Percentiles rank a stretch among this genome's conserved stretches.
Conservation (phyloP, 2,329 filamentous ascomycete species). For the Curvularia sp. region DNA sequence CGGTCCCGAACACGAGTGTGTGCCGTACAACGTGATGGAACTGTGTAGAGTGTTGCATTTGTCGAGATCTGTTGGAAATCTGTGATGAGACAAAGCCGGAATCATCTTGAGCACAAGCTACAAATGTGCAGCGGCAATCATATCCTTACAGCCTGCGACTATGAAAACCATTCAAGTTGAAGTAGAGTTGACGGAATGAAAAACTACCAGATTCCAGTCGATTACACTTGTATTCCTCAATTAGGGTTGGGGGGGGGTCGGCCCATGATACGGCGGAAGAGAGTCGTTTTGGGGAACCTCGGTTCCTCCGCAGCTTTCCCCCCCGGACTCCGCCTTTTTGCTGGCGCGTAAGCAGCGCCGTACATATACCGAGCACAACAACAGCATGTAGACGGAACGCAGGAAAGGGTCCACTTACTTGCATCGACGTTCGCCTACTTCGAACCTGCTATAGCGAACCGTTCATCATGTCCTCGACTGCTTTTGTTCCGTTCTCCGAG, state of each 20-base stretch:
- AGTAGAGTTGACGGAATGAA: no score
- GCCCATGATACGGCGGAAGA: constrained; percentile 8
- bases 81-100: no score
- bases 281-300: constrained; percentile 5
- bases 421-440: background rate
- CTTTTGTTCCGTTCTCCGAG: constrained; percentile 71
- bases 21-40: background rate
- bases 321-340: constrained; percentile 15
- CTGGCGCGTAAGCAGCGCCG: background rate
- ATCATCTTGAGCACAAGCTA: no score
- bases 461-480: constrained; percentile 39
- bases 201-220: background rate
- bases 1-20: background rate
- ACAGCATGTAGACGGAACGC: background rate
- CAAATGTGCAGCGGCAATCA: no score
- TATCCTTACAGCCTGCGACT: no score
- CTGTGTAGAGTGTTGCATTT: background rate
- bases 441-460: background rate
- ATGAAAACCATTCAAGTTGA: no score
- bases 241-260: background rate
- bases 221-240: background rate
- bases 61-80: no score
- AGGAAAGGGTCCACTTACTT: constrained; percentile 1
- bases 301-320: constrained; percentile 13
- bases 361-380: constrained; percentile 8